Evolutionary conservation across 2,329 filamentous ascomycete species (phyloP).

Genomic region (Exophiala phaeomuriformis): DNA sequence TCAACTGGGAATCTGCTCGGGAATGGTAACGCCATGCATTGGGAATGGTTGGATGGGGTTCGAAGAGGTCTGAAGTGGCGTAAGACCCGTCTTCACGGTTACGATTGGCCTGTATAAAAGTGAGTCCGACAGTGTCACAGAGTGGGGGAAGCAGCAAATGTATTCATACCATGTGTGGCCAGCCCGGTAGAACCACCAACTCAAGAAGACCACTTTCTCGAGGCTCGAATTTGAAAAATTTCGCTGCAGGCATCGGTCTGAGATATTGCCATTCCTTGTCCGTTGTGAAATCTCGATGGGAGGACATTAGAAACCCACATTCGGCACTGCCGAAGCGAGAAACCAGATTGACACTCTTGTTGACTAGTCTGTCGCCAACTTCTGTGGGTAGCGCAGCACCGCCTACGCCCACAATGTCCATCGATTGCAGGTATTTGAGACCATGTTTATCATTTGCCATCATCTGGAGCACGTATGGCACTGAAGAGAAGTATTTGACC

Average conservation of each 20-base stretch:
- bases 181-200: constrained; percentile 48
- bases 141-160: not conserved
- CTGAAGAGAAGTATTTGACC: constrained; percentile 55
- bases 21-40: constrained; percentile 58
- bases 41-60: constrained; percentile 44
- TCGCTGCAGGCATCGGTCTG: constrained; percentile 35
- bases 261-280: constrained; percentile 59
- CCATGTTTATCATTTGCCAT: constrained; percentile 41
- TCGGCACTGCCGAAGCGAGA: constrained; percentile 60
- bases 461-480: constrained; percentile 53
- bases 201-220: constrained; percentile 44
- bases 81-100: constrained; percentile 56
- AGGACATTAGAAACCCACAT: constrained; percentile 59
- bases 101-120: constrained; percentile 38
- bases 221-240: constrained; percentile 42
- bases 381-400: constrained; percentile 51
- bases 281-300: constrained; percentile 47
- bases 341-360: constrained; percentile 48
- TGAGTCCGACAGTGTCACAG: not conserved
- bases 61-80: constrained; percentile 57
- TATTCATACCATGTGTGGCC: constrained; percentile 46
- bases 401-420: constrained; percentile 58
- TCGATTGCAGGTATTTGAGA: constrained; percentile 39
- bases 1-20: constrained; percentile 55
- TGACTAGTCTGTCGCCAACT: constrained; percentile 49